These are phyloP conservation scores for Letharia lupina DNA, from an alignment of 495 filamentous ascomycete species.

Conservation along the genomic window DNA sequence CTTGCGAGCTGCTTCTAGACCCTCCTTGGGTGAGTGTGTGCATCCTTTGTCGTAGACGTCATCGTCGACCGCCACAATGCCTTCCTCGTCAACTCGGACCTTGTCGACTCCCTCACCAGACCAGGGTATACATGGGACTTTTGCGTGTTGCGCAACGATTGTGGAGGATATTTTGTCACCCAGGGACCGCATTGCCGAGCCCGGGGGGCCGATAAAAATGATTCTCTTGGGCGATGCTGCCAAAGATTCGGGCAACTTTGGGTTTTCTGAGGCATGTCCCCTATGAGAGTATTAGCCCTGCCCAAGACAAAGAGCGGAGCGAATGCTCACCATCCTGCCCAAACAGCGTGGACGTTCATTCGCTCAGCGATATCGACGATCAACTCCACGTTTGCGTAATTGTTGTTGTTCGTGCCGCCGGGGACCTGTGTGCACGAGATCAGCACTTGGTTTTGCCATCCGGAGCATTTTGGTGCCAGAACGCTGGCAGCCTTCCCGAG, in stretches of 20 bases:
- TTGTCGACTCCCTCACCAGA: conserved; percentile 84
- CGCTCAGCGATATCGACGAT: conserved; percentile 99
- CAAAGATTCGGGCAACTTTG: conserved; percentile 88
- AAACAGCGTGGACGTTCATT: conserved; percentile 96
- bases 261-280: conserved; percentile 99
- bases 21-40: conserved; percentile 79
- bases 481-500: not conserved
- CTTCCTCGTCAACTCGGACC: conserved; percentile 67
- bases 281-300: conserved; percentile 35
- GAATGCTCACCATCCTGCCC: conserved; percentile 83
- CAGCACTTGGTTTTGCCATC: not conserved
- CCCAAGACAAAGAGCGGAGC: not conserved
- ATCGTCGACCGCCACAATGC: conserved; percentile 86
- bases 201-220: conserved; percentile 95
- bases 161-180: conserved; percentile 99
- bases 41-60: conserved; percentile 86
- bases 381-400: conserved; percentile 98
- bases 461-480: not conserved
- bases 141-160: conserved; percentile 95
- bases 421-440: conserved; percentile 47
- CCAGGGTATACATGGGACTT: conserved; percentile 98
- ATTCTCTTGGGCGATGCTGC: conserved; percentile 96
- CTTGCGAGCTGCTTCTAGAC: conserved; percentile 71
- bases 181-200: conserved; percentile 96
- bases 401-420: conserved; percentile 99